Base-by-base conservation (phyloP, 768 basidiomycete species). In the button mushroom (Agaricus bisporus) region DNA sequence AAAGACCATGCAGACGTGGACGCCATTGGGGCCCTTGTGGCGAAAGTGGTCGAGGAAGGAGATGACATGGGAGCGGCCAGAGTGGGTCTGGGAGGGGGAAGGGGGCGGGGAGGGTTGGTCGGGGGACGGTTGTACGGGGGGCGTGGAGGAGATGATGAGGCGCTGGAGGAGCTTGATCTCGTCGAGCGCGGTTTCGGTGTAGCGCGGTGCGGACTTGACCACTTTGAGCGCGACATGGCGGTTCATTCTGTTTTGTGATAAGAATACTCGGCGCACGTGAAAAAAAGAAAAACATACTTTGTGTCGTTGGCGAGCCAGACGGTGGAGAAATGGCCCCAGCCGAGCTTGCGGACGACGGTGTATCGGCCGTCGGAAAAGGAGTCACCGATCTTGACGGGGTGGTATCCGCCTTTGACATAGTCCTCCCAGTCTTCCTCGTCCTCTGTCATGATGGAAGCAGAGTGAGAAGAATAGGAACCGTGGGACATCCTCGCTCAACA, bases 1-100 rank as follows among this genome's bases (percentile, higher is more conserved):
- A 64, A 98, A 98, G 12, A 97, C 94, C 97, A 99, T 98, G 78
- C 97, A 98, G 60, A 99, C 90, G 70, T 99, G 97, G 14, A 82
- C 86, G 36, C 97, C 97, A 67, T 99, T 97, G 9, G 94, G 94
- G 1, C 97, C 97, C 57, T 88, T 89, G 71, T 98, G 97, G 25
- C 86, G 81, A 69, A 99, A 99, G 67, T 98, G 93, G 73, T 99
- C 95, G 44, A 98, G 87, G 68, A 98, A 92, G 12, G 89, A 91
- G 68, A 99, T 95, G 68, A 98, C 95, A 66, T 99, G 97, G 17
- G 87, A 85, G 57, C 91, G 76, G 3, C 95, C 95, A 0, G 94
- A 82, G 67, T 98, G 93, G 0, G 85, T 82, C 47, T 81, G 81
- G 1, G 85, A 75, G 8, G 82, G 83, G 1, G 74, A 80, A 0